Conservation (phyloP, 352 stramenopile species). For the Phytophthora niederhauseri region DNA sequence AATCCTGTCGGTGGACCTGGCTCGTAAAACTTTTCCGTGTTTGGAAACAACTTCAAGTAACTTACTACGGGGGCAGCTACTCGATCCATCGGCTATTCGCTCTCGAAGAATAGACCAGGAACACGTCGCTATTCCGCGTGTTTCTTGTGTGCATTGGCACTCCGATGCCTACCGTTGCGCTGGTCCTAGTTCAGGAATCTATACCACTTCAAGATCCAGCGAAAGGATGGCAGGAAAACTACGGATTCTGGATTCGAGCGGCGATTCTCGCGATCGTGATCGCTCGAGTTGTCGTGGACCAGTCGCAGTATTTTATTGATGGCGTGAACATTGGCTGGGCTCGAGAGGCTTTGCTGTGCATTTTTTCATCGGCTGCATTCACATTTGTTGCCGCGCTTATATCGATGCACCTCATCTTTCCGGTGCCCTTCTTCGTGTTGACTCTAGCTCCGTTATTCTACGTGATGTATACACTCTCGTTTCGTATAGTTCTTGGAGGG, state of each 20-base stretch:
- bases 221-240: constrained; percentile 22
- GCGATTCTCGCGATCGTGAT: constrained; percentile 21
- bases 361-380: constrained; percentile 1
- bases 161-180: constrained; percentile 10
- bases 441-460: constrained; percentile 8
- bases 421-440: constrained; percentile 17
- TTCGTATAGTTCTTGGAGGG: constrained; percentile 3
- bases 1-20: not conserved
- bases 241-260: constrained; percentile 28
- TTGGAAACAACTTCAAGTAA: constrained; percentile 21
- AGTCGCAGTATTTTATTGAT: constrained; percentile 12
- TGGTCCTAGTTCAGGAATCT: constrained; percentile 19
- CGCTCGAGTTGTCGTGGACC: not conserved
- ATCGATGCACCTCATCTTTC: constrained; percentile 12
- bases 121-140: constrained; percentile 5
- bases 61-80: constrained; percentile 27
- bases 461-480: not conserved
- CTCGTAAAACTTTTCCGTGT: not conserved
- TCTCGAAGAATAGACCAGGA: constrained; percentile 21
- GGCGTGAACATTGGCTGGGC: constrained; percentile 1
- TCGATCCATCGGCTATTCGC: constrained; percentile 24
- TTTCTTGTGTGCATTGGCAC: constrained; percentile 14
- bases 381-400: not conserved
- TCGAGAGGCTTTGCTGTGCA: not conserved
- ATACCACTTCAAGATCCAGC: constrained; percentile 25